Evolutionary conservation across 495 filamentous ascomycete species (phyloP), one percentile per base, ranked within the genome.

Genomic region (Talaromyces trachyspermus): DNA sequence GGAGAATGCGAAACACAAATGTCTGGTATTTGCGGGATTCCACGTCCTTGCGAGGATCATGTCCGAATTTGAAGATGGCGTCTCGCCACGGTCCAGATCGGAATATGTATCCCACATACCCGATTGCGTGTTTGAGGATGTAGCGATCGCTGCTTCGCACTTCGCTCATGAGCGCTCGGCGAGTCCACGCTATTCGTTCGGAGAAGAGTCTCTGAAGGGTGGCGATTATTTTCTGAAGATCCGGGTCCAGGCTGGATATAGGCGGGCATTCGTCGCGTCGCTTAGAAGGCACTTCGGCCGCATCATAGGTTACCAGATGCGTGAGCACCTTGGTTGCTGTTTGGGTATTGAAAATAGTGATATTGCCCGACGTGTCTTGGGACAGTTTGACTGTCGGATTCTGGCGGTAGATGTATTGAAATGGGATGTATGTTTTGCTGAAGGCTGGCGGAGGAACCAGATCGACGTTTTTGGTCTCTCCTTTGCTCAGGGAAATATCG

Each of bases 51-150:
- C 94, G 78, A 0, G 92, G 92, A 57, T 98, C 94, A 20, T 95
- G 56, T 9, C 92, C 94, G 53, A 88, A 88, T 43, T 74, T 77
- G 49, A 96, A 75, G 48, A 95, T 76, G 11, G 86, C 81, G 60
- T 97, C 89, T 40, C 87, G 78, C 84, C 87, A 98, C 0, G 92
- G 92, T 1, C 92, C 92, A 5, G 82, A 84, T 39, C 79, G 80
- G 73, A 95, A 95, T 65, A 85, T 82, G 65, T 95, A 98, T 6
- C 83, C 89, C 1, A 86, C 79, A 53, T 94, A 88, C 49, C 83
- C 82, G 25, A 85, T 63, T 38, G 83, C 78, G 49, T 79, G 64
- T 56, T 82, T 79, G 19, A 89, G 69, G 9, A 76, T 56, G 51
- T 77, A 74, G 23, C 74, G 69, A 32, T 86, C 68, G 33, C 59